These are phyloP conservation scores for Moringa oleifera DNA, from an alignment of 345 rosid genomes.

Conservation along the genomic window DNA sequence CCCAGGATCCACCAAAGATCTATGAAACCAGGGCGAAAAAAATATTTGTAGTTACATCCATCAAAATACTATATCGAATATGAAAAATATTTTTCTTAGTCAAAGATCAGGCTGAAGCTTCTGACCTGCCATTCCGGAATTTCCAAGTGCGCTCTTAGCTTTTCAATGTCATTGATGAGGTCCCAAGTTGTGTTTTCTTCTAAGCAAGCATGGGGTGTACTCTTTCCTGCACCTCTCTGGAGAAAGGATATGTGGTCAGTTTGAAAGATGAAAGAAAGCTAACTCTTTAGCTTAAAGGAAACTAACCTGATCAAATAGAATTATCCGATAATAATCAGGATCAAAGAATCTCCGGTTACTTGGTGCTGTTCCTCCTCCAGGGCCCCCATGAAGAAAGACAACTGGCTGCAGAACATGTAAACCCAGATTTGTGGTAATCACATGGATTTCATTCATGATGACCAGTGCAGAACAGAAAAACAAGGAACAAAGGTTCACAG, in stretches of 20 bases:
- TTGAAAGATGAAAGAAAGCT: conserved; percentile 3
- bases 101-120: background rate
- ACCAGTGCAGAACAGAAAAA: background rate
- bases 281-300: background rate
- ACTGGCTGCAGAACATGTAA: no score
- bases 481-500: background rate
- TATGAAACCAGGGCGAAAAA: conserved; percentile 20
- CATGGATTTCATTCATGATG: background rate
- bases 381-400: conserved; percentile 95
- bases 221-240: conserved; percentile 93
- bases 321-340: conserved; percentile 71
- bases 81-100: background rate
- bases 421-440: no score
- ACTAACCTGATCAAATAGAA: conserved; percentile 85
- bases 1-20: conserved; percentile 99
- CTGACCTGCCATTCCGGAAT: conserved; percentile 92
- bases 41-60: conserved; percentile 2
- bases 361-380: conserved; percentile 93
- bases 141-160: conserved; percentile 69
- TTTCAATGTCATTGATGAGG: conserved; percentile 77
- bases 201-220: conserved; percentile 96
- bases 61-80: background rate
- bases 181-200: conserved; percentile 92
- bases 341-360: conserved; percentile 79
- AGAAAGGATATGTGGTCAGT: conserved; percentile 2